A percentile compares a stretch with the other conserved stretches of the same genome.
Conservation (phyloP, 768 basidiomycete genomes). For the Mycena olivaceomarginata region DNA sequence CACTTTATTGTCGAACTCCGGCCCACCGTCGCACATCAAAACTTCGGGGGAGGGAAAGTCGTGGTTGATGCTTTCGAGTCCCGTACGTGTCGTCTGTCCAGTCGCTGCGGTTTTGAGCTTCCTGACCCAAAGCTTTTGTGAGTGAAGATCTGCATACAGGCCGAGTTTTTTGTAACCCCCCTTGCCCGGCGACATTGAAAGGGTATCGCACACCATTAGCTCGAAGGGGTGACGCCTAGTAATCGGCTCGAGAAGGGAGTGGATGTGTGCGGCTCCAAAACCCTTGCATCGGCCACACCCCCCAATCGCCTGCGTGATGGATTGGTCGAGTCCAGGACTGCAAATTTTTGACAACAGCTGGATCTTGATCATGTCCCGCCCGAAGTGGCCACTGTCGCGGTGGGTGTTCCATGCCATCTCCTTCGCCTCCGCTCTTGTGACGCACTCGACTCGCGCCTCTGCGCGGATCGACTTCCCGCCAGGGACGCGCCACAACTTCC, state of each 20-base stretch:
- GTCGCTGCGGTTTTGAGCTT: too few relatives aligned
- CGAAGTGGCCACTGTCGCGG: slow-evolving; percentile 52
- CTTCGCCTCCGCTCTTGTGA: slow-evolving; percentile 48
- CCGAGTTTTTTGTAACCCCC: background rate
- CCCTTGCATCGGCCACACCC: slow-evolving; percentile 46
- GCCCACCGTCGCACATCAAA: too few relatives aligned
- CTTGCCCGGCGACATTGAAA: slow-evolving; percentile 27
- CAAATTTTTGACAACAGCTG: slow-evolving; percentile 47
- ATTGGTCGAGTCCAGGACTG: slow-evolving; percentile 51
- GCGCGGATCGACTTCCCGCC: slow-evolving; percentile 23
- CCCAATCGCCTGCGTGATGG: slow-evolving; percentile 48
- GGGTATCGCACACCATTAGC: slow-evolving; percentile 21
- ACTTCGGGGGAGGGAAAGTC: too few relatives aligned
- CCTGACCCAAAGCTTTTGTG: too few relatives aligned
- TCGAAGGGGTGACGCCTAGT: slow-evolving; percentile 18
- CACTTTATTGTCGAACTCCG: too few relatives aligned
- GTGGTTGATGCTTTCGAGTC: too few relatives aligned
- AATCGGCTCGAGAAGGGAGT: slow-evolving; percentile 22
- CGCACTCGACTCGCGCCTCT: slow-evolving; percentile 47
- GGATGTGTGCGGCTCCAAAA: slow-evolving; percentile 7
- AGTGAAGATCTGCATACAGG: too few relatives aligned
- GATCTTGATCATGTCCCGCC: slow-evolving; percentile 55
- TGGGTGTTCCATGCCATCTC: slow-evolving; percentile 46
- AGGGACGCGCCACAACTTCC: slow-evolving; percentile 46
- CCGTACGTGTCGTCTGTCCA: too few relatives aligned